A percentile compares a stretch with the other conserved stretches of the same genome.
These are phyloP conservation scores for Westerdykella aurantiaca DNA, from an alignment of 2,329 filamentous ascomycete genomes.

Conservation along the genomic window DNA sequence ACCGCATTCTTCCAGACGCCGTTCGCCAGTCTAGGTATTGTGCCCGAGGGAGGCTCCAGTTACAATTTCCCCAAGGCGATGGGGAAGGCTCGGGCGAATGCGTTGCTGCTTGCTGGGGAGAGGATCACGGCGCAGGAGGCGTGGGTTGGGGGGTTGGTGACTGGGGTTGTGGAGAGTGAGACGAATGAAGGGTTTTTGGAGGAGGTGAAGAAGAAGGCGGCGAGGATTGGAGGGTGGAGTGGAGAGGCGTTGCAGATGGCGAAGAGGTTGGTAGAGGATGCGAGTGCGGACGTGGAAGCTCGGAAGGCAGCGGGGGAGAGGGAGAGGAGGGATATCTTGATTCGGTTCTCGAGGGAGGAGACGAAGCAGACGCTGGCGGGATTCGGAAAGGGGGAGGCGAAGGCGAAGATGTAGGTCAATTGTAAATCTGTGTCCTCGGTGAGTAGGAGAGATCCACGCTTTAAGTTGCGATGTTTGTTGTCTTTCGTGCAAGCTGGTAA, in stretches of 20 bases:
- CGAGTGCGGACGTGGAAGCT: conserved; percentile 7
- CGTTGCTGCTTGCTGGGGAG: conserved; percentile 14
- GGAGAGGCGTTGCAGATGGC: conserved; percentile 11
- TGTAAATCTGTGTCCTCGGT: background rate
- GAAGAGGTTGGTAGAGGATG: conserved; percentile 10
- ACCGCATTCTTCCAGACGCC: conserved; percentile 17
- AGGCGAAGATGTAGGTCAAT: conserved; percentile 5
- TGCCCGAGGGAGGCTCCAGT: conserved; percentile 15
- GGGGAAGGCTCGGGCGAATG: conserved; percentile 13
- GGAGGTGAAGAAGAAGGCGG: conserved; percentile 11
- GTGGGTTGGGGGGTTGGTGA: conserved; percentile 13
- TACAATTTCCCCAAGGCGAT: conserved; percentile 15
- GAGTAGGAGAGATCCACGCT: background rate
- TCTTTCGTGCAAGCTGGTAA: no score
- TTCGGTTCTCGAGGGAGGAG: conserved; percentile 8
- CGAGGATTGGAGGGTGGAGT: conserved; percentile 10
- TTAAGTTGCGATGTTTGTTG: no score
- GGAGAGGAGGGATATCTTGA: conserved; percentile 13
- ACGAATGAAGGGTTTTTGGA: conserved; percentile 7
- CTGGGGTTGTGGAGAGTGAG: conserved; percentile 9
- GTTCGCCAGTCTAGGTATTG: conserved; percentile 13
- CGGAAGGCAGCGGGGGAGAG: conserved; percentile 10
- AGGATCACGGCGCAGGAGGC: conserved; percentile 12
- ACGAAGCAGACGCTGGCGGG: conserved; percentile 10
- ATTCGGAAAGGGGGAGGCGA: conserved; percentile 9